phyloP scores from a whole-genome alignment of 495 filamentous ascomycete species.

The Sphaerosporella brunnea region DNA sequence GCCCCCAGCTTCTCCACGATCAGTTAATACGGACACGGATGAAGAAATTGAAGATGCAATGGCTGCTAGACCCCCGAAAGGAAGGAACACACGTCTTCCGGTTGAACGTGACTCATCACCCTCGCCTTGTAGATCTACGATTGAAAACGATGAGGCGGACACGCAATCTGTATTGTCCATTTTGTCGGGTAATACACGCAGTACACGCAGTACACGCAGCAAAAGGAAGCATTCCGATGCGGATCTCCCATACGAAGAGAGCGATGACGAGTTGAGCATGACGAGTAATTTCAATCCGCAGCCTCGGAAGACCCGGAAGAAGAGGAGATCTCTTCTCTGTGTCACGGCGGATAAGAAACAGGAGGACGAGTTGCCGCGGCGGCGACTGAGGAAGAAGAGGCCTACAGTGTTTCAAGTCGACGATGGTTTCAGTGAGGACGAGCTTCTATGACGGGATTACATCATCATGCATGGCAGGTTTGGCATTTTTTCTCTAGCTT shows the following conservation, averaged over 20 bases:
- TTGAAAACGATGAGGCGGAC: not conserved
- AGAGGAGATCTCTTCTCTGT: not conserved
- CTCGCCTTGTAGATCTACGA: not conserved
- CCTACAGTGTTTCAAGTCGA: not conserved
- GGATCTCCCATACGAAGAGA: not conserved
- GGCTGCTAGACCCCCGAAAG: not conserved
- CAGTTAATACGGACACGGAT: not conserved
- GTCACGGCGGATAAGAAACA: not conserved
- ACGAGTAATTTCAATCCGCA: not conserved
- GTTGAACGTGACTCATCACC: not conserved
- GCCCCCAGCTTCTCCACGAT: not conserved
- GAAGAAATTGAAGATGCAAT: not conserved
- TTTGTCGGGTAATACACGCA: too few species aligned
- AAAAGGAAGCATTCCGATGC: not conserved
- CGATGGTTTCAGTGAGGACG: not conserved
- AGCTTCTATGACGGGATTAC: not conserved
- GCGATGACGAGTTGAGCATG: conserved; percentile 2
- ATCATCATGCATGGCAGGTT: not conserved
- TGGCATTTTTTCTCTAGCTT: not conserved
- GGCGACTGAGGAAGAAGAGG: not conserved
- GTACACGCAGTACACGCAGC: too few species aligned
- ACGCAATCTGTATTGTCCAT: not conserved
- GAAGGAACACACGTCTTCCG: not conserved
- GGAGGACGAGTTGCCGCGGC: not conserved
- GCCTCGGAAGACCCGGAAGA: not conserved